Conservation (phyloP, 306 rosid species). For the Luffa aegyptiaca region DNA sequence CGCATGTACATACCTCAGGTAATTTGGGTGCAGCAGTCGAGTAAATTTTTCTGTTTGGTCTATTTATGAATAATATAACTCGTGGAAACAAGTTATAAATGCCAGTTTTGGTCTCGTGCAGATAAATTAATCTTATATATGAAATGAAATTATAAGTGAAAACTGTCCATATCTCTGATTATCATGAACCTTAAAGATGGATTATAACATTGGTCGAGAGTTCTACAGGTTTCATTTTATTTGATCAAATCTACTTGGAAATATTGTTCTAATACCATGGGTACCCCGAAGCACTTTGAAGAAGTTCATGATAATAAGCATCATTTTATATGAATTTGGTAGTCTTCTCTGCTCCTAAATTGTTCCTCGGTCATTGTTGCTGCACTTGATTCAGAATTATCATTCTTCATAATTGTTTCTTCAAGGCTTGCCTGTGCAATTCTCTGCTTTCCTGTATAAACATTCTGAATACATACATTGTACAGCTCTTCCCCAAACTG, state of each 20-base stretch:
- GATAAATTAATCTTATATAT: background rate
- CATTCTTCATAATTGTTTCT: background rate
- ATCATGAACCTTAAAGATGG: background rate
- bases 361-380: background rate
- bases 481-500: conserved; percentile 88
- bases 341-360: background rate
- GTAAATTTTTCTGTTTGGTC: background rate
- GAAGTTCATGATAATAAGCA: background rate
- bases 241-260: background rate
- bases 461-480: conserved; percentile 22
- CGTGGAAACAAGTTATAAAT: background rate
- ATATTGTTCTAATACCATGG: background rate
- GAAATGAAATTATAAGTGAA: background rate
- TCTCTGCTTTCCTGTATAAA: background rate
- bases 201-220: background rate
- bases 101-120: background rate
- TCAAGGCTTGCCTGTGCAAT: background rate
- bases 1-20: conserved; percentile 97
- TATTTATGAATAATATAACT: background rate
- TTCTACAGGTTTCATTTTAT: background rate
- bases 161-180: background rate
- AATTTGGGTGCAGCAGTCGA: conserved; percentile 7
- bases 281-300: background rate
- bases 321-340: background rate
- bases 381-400: background rate